Base-by-base conservation (phyloP, 23 red algal genomes). In the Agarophyton chilense region DNA sequence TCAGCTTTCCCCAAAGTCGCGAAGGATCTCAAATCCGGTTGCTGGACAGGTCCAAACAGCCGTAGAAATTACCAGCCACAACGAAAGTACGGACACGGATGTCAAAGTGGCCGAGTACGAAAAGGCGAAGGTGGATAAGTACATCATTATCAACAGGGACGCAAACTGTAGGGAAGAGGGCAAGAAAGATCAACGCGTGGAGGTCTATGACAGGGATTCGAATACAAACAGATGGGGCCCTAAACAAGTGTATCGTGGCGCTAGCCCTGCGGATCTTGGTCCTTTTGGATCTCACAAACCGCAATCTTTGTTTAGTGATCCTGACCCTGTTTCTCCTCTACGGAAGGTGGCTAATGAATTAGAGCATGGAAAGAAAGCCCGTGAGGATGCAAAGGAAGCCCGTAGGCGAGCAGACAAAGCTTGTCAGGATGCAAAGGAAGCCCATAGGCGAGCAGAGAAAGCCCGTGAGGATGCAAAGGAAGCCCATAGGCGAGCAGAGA, bases 251-350 rank as follows among this genome's bases (percentile, higher is more conserved):
- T 67, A 14, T 67, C 62, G 62, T 26, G 62, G 62, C 62, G 62
- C 32, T 38, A 67, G 16, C 35, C 62, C 62, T 35, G 62, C 29
- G 35, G 36, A 67, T 19, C 5, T 67, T 6, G 62, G 62, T 36
- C 62, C 62, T 14, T 67, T 38, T 67, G 62, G 62, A 38, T 35
- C 18, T 67, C 62, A 38, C 62, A 67, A 67, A 67, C 62, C 62
- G 5, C 4, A 10, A 16, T 35, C 62, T 19, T 4, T 67, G 6
- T 36, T 67, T 19, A 38, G 22, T 67, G 36, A 67, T 19, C 62
- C 5, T 39, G 36, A 67, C 62, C 32, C 62, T 4, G 5, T 22
- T 2, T 5, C 2, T 67, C 62, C 62, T 36, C 62, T 67, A 38
- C 7, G 35, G 12, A 18, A 67, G 5, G 16, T 67, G 6, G 5